phyloP scores from a whole-genome alignment of 2,329 filamentous ascomycete species.

The Pseudogymnoascus sp. region DNA sequence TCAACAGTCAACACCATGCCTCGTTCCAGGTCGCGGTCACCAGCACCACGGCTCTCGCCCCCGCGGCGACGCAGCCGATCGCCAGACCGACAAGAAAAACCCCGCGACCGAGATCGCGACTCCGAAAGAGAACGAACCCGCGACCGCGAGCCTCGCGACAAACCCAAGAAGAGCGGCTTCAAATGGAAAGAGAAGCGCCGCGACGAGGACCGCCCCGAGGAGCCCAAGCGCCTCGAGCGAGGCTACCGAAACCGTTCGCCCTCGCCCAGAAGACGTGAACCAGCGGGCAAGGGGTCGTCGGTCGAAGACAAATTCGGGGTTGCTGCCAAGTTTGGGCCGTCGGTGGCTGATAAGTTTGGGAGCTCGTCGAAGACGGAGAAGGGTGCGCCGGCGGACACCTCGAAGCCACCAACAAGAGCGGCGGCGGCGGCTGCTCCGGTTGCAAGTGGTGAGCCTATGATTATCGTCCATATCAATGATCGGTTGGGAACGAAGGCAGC shows the following conservation, averaged over 20 bases:
- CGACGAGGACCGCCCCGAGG: conserved; percentile 34
- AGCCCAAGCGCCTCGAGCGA: conserved; percentile 41
- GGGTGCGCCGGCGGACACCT: background rate
- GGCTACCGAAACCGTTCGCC: conserved; percentile 40
- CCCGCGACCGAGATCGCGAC: conserved; percentile 14
- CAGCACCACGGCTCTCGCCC: conserved; percentile 15
- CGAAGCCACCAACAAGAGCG: conserved; percentile 18
- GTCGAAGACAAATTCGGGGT: conserved; percentile 26
- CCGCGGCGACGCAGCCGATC: conserved; percentile 35
- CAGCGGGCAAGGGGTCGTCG: conserved; percentile 22
- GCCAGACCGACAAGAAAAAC: conserved; percentile 23
- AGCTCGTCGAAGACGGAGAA: conserved; percentile 11
- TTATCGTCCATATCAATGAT: conserved; percentile 89
- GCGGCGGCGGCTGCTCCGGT: conserved; percentile 20
- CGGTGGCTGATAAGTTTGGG: conserved; percentile 13
- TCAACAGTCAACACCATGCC: background rate
- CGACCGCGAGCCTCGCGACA: conserved; percentile 19
- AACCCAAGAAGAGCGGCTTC: conserved; percentile 36
- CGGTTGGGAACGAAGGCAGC: conserved; percentile 91
- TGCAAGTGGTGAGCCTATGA: conserved; percentile 63
- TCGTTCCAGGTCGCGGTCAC: conserved; percentile 19
- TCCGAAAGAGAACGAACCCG: conserved; percentile 29
- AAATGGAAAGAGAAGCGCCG: conserved; percentile 49
- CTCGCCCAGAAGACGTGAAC: conserved; percentile 27
- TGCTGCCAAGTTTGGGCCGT: conserved; percentile 23